Evolutionary conservation across 2,329 filamentous ascomycete species (phyloP).

Genomic region (Chrysoporthe puriensis): DNA sequence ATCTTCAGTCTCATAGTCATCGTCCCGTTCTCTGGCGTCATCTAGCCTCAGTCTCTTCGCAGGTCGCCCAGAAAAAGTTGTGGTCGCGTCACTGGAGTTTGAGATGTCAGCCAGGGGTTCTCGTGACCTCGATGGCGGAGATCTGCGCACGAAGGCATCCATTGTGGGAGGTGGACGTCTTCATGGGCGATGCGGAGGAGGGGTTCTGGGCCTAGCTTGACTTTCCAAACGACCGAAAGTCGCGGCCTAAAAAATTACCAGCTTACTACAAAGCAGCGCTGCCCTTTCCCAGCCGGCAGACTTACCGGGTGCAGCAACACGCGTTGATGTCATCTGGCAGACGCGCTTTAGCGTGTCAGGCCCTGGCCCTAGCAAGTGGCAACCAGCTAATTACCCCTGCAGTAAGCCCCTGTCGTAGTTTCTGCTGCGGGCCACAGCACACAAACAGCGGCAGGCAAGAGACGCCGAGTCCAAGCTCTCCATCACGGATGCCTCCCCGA

Average conservation of each 20-base stretch:
- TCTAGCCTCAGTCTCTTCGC: constrained; percentile 42
- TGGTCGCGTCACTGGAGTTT: constrained; percentile 24
- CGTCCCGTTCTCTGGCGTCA: constrained; percentile 30
- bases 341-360: constrained; percentile 18
- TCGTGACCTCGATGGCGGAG: constrained; percentile 26
- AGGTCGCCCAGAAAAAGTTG: constrained; percentile 35
- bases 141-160: constrained; percentile 36
- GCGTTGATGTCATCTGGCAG: constrained; percentile 14
- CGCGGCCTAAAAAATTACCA: background rate
- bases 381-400: background rate
- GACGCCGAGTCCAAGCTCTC: background rate
- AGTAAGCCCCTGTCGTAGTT: background rate
- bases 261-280: background rate
- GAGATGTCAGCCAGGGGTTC: constrained; percentile 29
- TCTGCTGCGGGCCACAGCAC: background rate
- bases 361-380: background rate
- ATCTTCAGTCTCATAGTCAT: constrained; percentile 36
- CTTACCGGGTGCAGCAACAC: background rate
- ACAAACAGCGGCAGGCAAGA: background rate
- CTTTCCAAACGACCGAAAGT: background rate
- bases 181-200: background rate
- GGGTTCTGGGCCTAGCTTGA: background rate
- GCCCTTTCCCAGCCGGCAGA: background rate
- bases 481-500: background rate
- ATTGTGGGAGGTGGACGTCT: constrained; percentile 27